Conservation (phyloP, 805 yeast species). For the Blastobotrys muscicola region DNA sequence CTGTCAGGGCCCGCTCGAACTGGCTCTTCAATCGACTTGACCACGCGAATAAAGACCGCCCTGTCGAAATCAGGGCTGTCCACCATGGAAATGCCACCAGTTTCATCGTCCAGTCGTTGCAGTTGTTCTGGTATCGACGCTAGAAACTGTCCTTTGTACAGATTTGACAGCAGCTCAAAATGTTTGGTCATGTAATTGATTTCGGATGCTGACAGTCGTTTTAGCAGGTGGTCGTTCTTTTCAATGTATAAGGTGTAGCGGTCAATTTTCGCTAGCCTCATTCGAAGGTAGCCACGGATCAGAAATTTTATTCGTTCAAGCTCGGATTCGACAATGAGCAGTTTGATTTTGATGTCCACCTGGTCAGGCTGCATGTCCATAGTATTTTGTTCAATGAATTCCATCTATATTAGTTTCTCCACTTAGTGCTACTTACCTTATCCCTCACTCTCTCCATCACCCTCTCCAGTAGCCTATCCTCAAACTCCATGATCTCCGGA, state of each 20-base stretch:
- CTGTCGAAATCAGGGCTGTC: conserved; percentile 64
- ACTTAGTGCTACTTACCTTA: conserved; percentile 15
- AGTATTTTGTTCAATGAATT: conserved; percentile 66
- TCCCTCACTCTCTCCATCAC: conserved; percentile 50
- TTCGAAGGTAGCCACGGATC: conserved; percentile 70
- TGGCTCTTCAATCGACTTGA: conserved; percentile 30
- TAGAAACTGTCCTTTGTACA: conserved; percentile 61
- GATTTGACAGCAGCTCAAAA: conserved; percentile 48
- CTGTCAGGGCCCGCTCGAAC: conserved; percentile 37
- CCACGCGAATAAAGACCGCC: conserved; percentile 65
- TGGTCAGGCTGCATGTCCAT: conserved; percentile 52
- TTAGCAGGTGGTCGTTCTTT: conserved; percentile 30
- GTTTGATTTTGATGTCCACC: conserved; percentile 58
- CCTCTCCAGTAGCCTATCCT: conserved; percentile 47
- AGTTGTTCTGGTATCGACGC: conserved; percentile 56
- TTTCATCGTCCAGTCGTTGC: conserved; percentile 66
- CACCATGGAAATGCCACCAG: conserved; percentile 54
- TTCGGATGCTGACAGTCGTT: conserved; percentile 51
- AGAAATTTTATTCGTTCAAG: conserved; percentile 78
- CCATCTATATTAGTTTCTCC: conserved; percentile 41
- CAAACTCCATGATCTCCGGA: conserved; percentile 78
- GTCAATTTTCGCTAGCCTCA: conserved; percentile 67
- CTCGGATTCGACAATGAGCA: conserved; percentile 84
- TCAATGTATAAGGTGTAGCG: conserved; percentile 52
- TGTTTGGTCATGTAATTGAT: conserved; percentile 59